Conservation (phyloP, 345 rosid genomes). For the Iberis pinnata region DNA sequence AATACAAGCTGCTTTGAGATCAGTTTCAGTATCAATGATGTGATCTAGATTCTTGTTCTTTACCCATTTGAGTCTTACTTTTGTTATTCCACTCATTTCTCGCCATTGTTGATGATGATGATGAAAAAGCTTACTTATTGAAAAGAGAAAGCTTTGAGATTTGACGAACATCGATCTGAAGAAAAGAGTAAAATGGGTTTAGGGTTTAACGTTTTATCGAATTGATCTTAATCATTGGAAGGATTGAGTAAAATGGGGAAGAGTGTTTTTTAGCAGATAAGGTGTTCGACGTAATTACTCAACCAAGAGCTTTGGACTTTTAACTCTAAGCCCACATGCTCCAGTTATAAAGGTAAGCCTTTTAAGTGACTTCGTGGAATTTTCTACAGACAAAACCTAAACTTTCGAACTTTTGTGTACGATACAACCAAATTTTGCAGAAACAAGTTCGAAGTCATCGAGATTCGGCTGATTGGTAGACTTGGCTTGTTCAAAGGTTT, state of each 20-base stretch:
- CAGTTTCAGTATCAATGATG: conserved; percentile 77
- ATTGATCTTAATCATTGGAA: background rate
- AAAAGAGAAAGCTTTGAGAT: conserved; percentile 19
- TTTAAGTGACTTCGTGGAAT: conserved; percentile 10
- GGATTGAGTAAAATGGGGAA: background rate
- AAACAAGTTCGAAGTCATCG: background rate
- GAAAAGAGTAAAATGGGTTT: background rate
- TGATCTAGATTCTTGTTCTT: conserved; percentile 75
- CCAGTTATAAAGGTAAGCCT: conserved; percentile 17
- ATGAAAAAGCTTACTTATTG: conserved; percentile 24
- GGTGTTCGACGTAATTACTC: conserved; percentile 29
- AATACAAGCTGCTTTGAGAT: conserved; percentile 85
- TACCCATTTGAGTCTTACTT: conserved; percentile 90
- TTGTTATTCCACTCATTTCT: conserved; percentile 42
- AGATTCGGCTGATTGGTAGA: conserved; percentile 7
- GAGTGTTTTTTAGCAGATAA: conserved; percentile 5
- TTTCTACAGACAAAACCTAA: conserved; percentile 16
- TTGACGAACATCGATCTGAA: conserved; percentile 25
- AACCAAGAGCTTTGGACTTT: background rate
- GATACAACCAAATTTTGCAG: conserved; percentile 3
- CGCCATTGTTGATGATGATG: conserved; percentile 49
- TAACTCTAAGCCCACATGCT: conserved; percentile 16
- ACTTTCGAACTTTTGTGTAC: conserved; percentile 9
- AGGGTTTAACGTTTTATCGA: conserved; percentile 6
- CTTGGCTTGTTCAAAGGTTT: conserved; percentile 4